These are phyloP conservation scores for Mycogone perniciosa DNA, from an alignment of 2,329 filamentous ascomycete genomes.

Conservation along the genomic window DNA sequence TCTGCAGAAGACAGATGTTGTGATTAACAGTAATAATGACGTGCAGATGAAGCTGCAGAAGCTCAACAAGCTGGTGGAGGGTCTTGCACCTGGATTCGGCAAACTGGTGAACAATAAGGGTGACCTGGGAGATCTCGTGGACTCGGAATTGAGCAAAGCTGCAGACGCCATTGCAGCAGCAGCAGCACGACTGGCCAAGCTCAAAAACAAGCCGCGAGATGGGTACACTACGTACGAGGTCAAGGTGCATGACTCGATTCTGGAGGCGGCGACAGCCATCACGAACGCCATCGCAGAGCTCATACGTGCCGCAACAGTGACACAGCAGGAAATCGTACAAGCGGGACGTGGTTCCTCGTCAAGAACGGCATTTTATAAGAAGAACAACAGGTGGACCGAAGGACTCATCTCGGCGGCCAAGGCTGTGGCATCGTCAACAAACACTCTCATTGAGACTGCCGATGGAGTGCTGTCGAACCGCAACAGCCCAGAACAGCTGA, in stretches of 20 bases:
- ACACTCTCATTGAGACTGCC: conserved; percentile 94
- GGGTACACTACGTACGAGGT: conserved; percentile 95
- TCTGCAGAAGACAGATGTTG: conserved; percentile 89
- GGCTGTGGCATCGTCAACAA: conserved; percentile 87
- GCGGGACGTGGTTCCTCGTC: conserved; percentile 84
- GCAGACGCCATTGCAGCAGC: conserved; percentile 93
- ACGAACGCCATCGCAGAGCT: conserved; percentile 90
- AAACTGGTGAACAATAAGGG: conserved; percentile 74
- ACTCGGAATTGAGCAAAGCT: conserved; percentile 84
- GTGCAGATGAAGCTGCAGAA: conserved; percentile 91
- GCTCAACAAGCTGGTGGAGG: conserved; percentile 86
- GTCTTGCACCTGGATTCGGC: conserved; percentile 79
- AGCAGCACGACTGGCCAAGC: conserved; percentile 77
- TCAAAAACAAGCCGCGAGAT: conserved; percentile 94
- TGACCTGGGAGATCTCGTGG: conserved; percentile 88
- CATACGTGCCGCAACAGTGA: conserved; percentile 88
- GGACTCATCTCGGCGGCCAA: conserved; percentile 96
- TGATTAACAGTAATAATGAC: conserved; percentile 95
- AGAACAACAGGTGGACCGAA: conserved; percentile 99
- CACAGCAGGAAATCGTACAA: conserved; percentile 93
- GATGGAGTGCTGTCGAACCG: conserved; percentile 89
- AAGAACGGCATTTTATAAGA: conserved; percentile 96
- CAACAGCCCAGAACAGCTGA: conserved; percentile 93
- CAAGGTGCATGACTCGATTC: conserved; percentile 89
- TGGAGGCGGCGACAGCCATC: conserved; percentile 87